phyloP scores from a whole-genome alignment of 2,329 filamentous ascomycete species.

The Pestalotiopsis sp. region DNA sequence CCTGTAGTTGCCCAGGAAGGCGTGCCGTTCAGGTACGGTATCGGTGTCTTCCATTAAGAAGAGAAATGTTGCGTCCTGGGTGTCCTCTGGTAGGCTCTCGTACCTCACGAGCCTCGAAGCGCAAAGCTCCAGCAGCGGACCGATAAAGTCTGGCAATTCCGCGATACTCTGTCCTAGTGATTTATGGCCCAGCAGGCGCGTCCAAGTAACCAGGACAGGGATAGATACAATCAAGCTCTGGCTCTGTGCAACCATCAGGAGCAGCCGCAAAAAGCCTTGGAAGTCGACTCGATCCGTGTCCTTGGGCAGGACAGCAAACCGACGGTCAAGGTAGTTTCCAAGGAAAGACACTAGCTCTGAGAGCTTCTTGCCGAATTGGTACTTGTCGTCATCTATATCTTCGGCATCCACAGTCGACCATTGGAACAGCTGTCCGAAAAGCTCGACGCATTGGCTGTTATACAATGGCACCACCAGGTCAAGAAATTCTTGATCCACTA shows the following conservation, averaged over 20 bases:
- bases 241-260: slow-evolving; percentile 79
- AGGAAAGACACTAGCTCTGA: slow-evolving; percentile 89
- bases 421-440: slow-evolving; percentile 75
- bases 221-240: slow-evolving; percentile 92
- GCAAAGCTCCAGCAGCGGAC: slow-evolving; percentile 78
- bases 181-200: slow-evolving; percentile 74
- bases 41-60: slow-evolving; percentile 94
- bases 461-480: slow-evolving; percentile 82
- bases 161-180: slow-evolving; percentile 67
- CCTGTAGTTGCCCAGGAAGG: slow-evolving; percentile 93
- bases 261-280: slow-evolving; percentile 75
- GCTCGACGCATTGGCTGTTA: slow-evolving; percentile 67
- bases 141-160: slow-evolving; percentile 64
- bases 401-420: slow-evolving; percentile 80
- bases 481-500: slow-evolving; percentile 77
- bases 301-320: slow-evolving; percentile 66
- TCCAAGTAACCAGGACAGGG: slow-evolving; percentile 88
- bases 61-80: slow-evolving; percentile 75
- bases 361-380: slow-evolving; percentile 89
- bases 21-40: slow-evolving; percentile 89
- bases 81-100: slow-evolving; percentile 82
- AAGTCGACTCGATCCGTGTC: slow-evolving; percentile 61
- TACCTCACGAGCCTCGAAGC: slow-evolving; percentile 84
- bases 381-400: slow-evolving; percentile 88
- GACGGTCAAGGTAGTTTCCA: slow-evolving; percentile 81